Conservation (phyloP, 305 asterid genomes). For the Solanum hybrid region DNA sequence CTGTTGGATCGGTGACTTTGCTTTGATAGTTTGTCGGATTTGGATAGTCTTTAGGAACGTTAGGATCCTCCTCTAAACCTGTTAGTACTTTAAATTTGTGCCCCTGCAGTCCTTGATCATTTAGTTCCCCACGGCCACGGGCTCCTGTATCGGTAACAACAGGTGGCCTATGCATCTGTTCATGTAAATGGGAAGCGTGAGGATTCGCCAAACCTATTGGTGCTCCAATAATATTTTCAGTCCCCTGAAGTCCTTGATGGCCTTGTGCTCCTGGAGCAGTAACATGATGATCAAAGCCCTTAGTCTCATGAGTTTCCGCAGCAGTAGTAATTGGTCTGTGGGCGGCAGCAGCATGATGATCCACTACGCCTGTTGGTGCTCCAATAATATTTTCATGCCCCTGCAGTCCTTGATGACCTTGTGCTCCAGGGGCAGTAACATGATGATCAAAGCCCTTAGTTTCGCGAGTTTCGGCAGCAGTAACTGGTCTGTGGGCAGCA, state of each 20-base stretch:
- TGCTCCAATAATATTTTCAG: not conserved
- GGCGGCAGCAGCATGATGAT: not conserved
- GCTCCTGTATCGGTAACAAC: not conserved
- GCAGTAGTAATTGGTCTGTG: not conserved
- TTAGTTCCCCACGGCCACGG: not conserved
- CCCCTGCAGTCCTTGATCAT: not conserved
- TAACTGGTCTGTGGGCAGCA: not conserved
- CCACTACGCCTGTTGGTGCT: not conserved
- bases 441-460: not conserved
- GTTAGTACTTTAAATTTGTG: slow-evolving; percentile 8
- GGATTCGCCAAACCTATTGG: not conserved
- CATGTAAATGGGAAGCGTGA: not conserved
- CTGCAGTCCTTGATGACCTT: not conserved
- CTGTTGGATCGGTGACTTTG: slow-evolving; percentile 54
- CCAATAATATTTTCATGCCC: not conserved
- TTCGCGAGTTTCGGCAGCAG: not conserved
- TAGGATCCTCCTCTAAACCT: slow-evolving; percentile 34
- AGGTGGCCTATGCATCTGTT: not conserved
- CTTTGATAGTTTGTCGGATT: slow-evolving; percentile 38
- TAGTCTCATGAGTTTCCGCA: not conserved
- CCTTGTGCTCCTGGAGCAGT: not conserved
- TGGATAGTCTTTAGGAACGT: slow-evolving; percentile 11
- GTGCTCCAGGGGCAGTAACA: not conserved
- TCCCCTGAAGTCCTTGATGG: not conserved
- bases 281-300: not conserved